phyloP scores from a whole-genome alignment of 805 yeast genomes.

The Candida taoyuanica region DNA sequence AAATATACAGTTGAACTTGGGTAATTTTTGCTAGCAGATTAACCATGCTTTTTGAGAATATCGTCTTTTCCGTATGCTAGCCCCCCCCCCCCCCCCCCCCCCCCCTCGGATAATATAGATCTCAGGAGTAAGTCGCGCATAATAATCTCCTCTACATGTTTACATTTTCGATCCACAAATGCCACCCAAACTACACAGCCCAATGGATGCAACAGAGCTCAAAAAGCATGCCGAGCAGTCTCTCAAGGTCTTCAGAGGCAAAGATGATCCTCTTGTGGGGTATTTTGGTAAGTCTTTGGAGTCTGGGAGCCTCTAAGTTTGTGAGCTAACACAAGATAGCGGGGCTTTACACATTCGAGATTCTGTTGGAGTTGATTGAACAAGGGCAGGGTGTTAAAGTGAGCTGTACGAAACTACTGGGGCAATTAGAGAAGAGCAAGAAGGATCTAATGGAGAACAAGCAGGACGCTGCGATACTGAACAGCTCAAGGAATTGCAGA shows the following conservation, averaged over 20 bases:
- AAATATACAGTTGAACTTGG: too few species aligned
- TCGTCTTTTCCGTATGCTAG: too few species aligned
- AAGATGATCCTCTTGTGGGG: not conserved
- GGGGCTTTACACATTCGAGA: not conserved
- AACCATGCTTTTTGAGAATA: too few species aligned
- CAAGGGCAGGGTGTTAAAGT: not conserved
- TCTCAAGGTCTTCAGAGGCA: not conserved
- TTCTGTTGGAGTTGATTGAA: not conserved
- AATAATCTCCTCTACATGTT: too few species aligned
- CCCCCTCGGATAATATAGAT: too few species aligned
- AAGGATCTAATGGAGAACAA: not conserved
- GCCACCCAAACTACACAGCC: too few species aligned
- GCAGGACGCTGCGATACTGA: not conserved
- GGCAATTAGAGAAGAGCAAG: constrained; percentile 3
- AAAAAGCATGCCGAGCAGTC: not conserved
- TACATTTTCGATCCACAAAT: too few species aligned
- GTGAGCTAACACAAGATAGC: not conserved
- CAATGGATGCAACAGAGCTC: too few species aligned
- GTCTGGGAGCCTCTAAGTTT: not conserved
- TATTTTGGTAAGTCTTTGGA: not conserved
- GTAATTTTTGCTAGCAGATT: too few species aligned
- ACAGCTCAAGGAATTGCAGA: constrained; percentile 8
- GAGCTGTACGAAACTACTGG: not conserved
- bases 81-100: too few species aligned
- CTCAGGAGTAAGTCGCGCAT: too few species aligned